A percentile compares a stretch with the other conserved stretches of the same genome.
phyloP scores from a whole-genome alignment of 2,329 filamentous ascomycete genomes.

The Annulohypoxylon truncatum region DNA sequence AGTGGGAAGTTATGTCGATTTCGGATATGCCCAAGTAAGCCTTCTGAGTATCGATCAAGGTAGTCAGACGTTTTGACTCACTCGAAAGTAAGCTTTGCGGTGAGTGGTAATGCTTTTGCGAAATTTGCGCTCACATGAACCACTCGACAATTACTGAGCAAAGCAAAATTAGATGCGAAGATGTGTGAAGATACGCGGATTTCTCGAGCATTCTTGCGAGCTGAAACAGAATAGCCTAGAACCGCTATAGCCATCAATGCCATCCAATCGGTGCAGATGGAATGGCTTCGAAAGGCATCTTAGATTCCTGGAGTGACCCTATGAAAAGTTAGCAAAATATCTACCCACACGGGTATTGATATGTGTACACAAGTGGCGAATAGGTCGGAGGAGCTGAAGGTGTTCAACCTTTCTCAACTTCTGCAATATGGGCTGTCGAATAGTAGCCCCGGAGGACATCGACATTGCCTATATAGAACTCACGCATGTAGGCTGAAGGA shows the following conservation, averaged over 20 bases:
- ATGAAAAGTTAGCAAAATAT: background rate
- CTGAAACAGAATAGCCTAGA: background rate
- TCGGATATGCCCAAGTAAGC: conserved; percentile 5
- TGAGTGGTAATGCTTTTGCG: conserved; percentile 17
- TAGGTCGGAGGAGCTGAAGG: background rate
- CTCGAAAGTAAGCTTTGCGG: conserved; percentile 32
- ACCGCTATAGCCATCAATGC: background rate
- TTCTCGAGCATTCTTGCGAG: background rate
- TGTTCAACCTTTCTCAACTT: background rate
- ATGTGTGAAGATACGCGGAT: background rate
- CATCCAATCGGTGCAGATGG: background rate
- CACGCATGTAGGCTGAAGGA: too few species aligned
- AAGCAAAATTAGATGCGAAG: background rate
- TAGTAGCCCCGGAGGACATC: background rate
- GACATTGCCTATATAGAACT: background rate
- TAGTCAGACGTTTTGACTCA: conserved; percentile 14
- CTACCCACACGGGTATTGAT: background rate
- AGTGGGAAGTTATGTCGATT: background rate
- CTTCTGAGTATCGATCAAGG: conserved; percentile 3
- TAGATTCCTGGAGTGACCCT: background rate
- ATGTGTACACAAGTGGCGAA: background rate
- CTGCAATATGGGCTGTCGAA: background rate
- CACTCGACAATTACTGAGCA: background rate
- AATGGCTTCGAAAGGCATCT: background rate
- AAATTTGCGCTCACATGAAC: conserved; percentile 10